Percentiles rank a stretch among this genome's conserved stretches.
Conservation (phyloP, 75 land plant genomes). For the Sequoia sempervirens region DNA sequence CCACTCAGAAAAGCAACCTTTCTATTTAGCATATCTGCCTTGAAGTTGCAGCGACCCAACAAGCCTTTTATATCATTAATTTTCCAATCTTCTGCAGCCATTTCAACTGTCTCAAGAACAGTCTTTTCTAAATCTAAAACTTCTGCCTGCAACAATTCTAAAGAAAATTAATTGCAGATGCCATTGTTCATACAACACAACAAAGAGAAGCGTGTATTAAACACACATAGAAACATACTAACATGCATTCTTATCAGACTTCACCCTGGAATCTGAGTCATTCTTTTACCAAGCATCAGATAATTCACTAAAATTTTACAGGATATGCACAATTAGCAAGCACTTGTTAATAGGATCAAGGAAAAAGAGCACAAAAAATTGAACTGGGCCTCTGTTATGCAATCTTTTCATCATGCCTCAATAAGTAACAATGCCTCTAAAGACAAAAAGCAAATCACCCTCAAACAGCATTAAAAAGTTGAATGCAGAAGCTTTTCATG, state of each 20-base stretch:
- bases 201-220: background rate
- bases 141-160: constrained; percentile 63
- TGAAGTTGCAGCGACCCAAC: constrained; percentile 96
- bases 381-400: background rate
- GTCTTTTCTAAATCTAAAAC: constrained; percentile 90
- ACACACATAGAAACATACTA: background rate
- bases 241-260: background rate
- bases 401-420: constrained; percentile 1
- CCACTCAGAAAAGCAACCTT: constrained; percentile 91
- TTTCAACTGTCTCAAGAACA: constrained; percentile 86
- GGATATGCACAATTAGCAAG: background rate
- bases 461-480: background rate
- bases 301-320: background rate
- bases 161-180: background rate
- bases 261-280: background rate
- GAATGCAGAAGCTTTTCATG: background rate
- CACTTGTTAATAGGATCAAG: background rate
- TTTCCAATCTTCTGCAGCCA: constrained; percentile 94
- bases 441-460: background rate
- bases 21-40: constrained; percentile 89
- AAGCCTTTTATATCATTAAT: constrained; percentile 92
- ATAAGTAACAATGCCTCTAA: background rate
- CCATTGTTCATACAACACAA: background rate
- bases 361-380: background rate
- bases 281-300: background rate